Conservation (phyloP, 1,284 basidiomycete species). For the Fomitopsis betulina region DNA sequence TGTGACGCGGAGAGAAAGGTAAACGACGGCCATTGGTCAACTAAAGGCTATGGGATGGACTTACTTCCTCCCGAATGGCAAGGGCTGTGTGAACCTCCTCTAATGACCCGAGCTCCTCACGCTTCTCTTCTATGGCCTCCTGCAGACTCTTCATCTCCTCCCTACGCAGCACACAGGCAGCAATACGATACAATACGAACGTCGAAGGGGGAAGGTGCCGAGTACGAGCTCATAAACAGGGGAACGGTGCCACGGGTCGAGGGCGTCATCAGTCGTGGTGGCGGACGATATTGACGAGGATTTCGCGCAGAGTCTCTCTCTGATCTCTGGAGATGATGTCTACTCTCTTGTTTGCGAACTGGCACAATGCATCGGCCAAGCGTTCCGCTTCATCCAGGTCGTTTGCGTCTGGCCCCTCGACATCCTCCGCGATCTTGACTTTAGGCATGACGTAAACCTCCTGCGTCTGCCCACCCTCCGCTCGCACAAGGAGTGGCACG, state of each 20-base stretch:
- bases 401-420: conserved; percentile 20
- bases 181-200: conserved; percentile 23
- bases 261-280: not conserved
- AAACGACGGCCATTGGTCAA: not conserved
- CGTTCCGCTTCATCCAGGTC: conserved; percentile 47
- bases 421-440: not conserved
- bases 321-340: conserved; percentile 33
- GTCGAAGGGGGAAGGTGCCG: conserved; percentile 14
- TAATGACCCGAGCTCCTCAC: not conserved
- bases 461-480: not conserved
- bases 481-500: not conserved
- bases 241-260: not conserved
- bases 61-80: not conserved
- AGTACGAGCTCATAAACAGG: not conserved
- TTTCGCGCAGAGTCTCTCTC: conserved; percentile 35
- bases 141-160: not conserved
- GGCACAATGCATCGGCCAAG: conserved; percentile 44
- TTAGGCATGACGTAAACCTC: not conserved
- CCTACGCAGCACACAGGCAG: not conserved
- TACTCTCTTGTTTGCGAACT: conserved; percentile 22
- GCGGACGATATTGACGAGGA: conserved; percentile 37
- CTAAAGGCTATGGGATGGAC: no score
- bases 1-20: not conserved
- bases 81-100: not conserved
- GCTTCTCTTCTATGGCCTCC: conserved; percentile 1